Conservation (phyloP, 805 yeast genomes). For the Schizosaccharomyces osmophilus region DNA sequence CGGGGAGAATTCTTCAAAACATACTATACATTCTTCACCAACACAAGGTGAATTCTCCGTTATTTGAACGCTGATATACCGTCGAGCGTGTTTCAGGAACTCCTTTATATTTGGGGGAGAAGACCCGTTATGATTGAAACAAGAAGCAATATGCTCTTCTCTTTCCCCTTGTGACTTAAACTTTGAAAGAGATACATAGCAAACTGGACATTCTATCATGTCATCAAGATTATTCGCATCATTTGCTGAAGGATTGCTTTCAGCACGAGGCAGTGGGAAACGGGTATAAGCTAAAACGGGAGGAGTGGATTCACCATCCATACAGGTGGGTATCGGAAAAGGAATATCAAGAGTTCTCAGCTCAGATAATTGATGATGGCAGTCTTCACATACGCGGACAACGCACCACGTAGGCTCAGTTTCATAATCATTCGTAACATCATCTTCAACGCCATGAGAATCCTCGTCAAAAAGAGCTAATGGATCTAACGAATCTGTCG, state of each 20-base stretch:
- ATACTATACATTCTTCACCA: conserved; percentile 70
- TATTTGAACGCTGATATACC: conserved; percentile 8
- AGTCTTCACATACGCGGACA: background rate
- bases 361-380: background rate
- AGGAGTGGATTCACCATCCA: background rate
- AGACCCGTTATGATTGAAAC: conserved; percentile 5
- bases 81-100: conserved; percentile 3
- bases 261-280: no score
- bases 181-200: background rate
- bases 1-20: conserved; percentile 66
- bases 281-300: background rate
- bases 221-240: background rate
- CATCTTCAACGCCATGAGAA: background rate
- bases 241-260: no score
- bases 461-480: background rate
- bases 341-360: background rate
- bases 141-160: background rate
- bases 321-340: background rate
- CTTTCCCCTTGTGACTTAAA: background rate
- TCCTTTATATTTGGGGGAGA: background rate
- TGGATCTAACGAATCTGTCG: background rate
- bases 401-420: background rate
- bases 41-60: conserved; percentile 7
- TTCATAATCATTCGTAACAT: background rate
- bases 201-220: background rate